phyloP scores from a whole-genome alignment of 1,284 basidiomycete genomes.

The Blastosporella zonata region DNA sequence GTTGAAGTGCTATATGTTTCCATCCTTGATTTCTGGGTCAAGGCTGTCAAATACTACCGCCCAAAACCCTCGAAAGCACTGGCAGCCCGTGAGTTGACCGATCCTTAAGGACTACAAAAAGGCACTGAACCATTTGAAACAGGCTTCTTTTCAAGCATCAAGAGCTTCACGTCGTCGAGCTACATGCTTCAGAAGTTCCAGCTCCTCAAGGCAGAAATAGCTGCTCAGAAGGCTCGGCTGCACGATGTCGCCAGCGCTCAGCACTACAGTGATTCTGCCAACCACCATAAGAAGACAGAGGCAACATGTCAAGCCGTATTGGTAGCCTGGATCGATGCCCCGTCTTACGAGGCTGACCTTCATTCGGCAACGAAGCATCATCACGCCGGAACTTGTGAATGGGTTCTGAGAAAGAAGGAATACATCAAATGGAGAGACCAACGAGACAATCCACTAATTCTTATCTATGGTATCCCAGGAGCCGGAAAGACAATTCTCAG shows the following conservation, averaged over 20 bases:
- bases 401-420: slow-evolving; percentile 2
- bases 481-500: slow-evolving; percentile 13
- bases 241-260: slow-evolving; percentile 2
- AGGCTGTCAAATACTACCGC: slow-evolving; percentile 4
- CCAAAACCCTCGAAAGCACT: background rate
- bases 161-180: slow-evolving; percentile 3
- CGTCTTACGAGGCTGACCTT: slow-evolving; percentile 8
- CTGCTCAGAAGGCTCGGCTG: slow-evolving; percentile 1
- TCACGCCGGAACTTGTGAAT: slow-evolving; percentile 9
- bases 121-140: background rate
- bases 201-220: slow-evolving; percentile 2
- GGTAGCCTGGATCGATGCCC: slow-evolving; percentile 5
- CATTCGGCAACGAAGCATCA: slow-evolving; percentile 5
- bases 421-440: slow-evolving; percentile 3
- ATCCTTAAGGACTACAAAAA: background rate
- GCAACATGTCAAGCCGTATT: background rate
- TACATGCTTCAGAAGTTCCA: slow-evolving; percentile 7
- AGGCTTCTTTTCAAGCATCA: slow-evolving; percentile 1
- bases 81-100: background rate
- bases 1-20: slow-evolving; percentile 5
- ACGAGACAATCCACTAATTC: background rate
- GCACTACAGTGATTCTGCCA: slow-evolving; percentile 4
- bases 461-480: slow-evolving; percentile 13
- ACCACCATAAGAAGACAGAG: background rate
- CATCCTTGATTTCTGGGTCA: slow-evolving; percentile 7